Percentiles rank a stretch among this genome's conserved stretches.
These are phyloP conservation scores for Symbiodinium pilosum DNA, from an alignment of 73 alveolate genomes.

Conservation along the genomic window DNA sequence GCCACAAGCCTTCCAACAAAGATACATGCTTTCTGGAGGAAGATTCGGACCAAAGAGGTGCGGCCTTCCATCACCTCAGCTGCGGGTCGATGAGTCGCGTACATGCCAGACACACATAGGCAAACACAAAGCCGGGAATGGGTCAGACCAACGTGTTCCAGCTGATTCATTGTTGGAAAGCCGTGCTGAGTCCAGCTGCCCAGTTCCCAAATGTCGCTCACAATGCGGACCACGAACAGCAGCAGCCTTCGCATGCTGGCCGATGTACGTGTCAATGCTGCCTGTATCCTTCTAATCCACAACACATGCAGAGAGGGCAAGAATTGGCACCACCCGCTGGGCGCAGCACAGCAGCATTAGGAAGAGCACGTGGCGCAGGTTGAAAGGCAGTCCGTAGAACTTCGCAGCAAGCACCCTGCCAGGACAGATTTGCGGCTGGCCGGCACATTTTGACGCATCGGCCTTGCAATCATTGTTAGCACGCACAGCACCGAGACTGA, in stretches of 20 bases:
- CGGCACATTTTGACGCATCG: neutral
- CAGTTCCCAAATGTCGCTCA: constrained; percentile 84
- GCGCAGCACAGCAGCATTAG: constrained; percentile 35
- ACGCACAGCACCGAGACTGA: constrained; percentile 41
- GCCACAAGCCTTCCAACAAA: constrained; percentile 40
- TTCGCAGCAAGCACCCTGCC: constrained; percentile 58
- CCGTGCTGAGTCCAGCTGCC: neutral
- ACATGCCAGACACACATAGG: too few relatives aligned
- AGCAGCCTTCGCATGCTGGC: constrained; percentile 9
- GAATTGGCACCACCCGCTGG: neutral
- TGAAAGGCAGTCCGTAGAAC: constrained; percentile 43
- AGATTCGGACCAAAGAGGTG: too few relatives aligned
- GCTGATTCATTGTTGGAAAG: too few relatives aligned
- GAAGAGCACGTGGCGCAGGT: constrained; percentile 50
- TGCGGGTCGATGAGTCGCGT: neutral
- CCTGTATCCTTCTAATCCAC: neutral
- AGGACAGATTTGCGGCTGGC: neutral
- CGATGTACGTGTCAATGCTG: neutral
- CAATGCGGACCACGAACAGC: constrained; percentile 70
- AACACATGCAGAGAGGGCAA: too few relatives aligned
- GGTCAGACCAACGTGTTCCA: too few relatives aligned
- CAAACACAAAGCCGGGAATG: too few relatives aligned
- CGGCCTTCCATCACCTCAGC: constrained; percentile 3
- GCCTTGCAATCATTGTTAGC: constrained; percentile 29
- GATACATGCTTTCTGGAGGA: too few relatives aligned